Conservation (phyloP, 2,329 filamentous ascomycete genomes). For the Pseudocercospora macadamiae region DNA sequence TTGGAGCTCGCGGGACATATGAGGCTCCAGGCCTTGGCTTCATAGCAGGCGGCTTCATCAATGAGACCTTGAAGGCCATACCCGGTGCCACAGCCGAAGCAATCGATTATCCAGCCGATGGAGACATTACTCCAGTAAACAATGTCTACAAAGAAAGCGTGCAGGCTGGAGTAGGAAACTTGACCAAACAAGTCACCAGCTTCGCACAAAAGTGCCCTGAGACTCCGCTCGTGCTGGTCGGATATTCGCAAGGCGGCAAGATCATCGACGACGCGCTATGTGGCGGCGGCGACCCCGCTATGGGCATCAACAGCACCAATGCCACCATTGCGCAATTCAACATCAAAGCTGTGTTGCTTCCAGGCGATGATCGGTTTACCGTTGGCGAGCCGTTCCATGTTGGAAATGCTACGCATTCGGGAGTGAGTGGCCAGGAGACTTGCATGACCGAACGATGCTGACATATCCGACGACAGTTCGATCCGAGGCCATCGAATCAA, state of each 20-base stretch:
- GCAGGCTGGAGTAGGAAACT: not conserved
- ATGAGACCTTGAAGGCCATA: slow-evolving; percentile 42
- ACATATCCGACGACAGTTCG: slow-evolving; percentile 52
- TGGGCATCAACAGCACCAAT: slow-evolving; percentile 48
- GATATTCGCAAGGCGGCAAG: slow-evolving; percentile 60
- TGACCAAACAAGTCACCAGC: slow-evolving; percentile 43
- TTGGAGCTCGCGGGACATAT: slow-evolving; percentile 48
- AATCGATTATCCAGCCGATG: slow-evolving; percentile 58
- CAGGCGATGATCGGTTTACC: slow-evolving; percentile 64
- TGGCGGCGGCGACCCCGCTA: slow-evolving; percentile 56
- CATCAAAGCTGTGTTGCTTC: slow-evolving; percentile 66
- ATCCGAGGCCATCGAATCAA: slow-evolving; percentile 61
- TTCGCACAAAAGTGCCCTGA: slow-evolving; percentile 61
- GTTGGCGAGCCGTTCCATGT: slow-evolving; percentile 63
- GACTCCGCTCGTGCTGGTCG: slow-evolving; percentile 62
- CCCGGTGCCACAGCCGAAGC: slow-evolving; percentile 44
- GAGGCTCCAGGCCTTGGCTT: slow-evolving; percentile 43
- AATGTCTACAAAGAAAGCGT: slow-evolving; percentile 46
- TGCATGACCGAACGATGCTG: too few species aligned
- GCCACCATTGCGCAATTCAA: slow-evolving; percentile 54
- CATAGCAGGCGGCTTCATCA: slow-evolving; percentile 41
- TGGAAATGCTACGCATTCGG: slow-evolving; percentile 60
- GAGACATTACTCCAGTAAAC: slow-evolving; percentile 58
- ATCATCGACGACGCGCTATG: slow-evolving; percentile 54
- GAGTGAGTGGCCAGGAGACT: slow-evolving; percentile 56